Evolutionary conservation across 208 protist genomes (phyloP).

Genomic region (Spongospora subterranea): DNA sequence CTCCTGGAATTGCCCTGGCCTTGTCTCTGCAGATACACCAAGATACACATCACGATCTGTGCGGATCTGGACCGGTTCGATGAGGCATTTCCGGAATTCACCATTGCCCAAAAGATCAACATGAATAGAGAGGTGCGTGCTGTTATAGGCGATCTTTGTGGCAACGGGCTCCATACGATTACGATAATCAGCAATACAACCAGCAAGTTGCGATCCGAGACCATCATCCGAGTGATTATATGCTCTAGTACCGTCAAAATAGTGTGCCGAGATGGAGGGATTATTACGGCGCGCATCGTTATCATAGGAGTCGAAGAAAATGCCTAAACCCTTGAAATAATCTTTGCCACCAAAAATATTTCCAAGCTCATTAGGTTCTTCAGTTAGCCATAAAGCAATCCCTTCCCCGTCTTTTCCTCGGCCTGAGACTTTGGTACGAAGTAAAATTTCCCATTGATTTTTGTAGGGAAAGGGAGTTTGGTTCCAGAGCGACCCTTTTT

Average conservation of each 20-base stretch:
- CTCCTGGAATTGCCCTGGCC: neutral
- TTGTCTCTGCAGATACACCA: constrained; percentile 33
- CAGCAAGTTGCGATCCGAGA: constrained; percentile 17
- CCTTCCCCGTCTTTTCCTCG: neutral
- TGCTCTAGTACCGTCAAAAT: neutral
- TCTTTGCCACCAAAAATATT: neutral
- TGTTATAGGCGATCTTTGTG: constrained; percentile 2
- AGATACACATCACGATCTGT: neutral
- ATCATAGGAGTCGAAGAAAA: constrained; percentile 41
- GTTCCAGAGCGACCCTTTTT: neutral
- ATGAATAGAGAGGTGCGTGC: neutral
- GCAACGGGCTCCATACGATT: neutral
- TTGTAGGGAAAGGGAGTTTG: neutral
- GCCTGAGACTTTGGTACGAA: neutral
- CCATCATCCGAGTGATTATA: constrained; percentile 18
- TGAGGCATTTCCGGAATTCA: constrained; percentile 26
- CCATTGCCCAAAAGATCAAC: neutral
- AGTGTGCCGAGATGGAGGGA: constrained; percentile 17
- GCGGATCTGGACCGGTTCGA: neutral
- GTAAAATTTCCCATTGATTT: neutral
- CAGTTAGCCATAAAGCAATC: neutral
- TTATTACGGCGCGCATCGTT: constrained; percentile 27
- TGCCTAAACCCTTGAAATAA: neutral
- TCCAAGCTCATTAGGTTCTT: constrained; percentile 7
- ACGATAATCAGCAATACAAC: constrained; percentile 37